Evolutionary conservation across 2,329 filamentous ascomycete genomes (phyloP), one percentile per base, ranked within the genome.

Genomic region (Aspergillus sp.): DNA sequence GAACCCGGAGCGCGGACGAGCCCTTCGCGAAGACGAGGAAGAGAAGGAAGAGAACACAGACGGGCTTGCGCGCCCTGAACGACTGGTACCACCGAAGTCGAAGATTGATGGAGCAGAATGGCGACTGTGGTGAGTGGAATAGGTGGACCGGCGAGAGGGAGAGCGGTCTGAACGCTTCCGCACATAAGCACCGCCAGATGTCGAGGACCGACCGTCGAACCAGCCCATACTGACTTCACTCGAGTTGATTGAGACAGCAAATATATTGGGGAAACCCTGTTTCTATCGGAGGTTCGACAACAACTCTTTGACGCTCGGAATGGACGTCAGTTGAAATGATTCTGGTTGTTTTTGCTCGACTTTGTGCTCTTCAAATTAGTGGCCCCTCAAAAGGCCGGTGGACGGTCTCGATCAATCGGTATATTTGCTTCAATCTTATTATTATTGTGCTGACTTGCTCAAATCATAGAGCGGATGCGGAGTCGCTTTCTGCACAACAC

Each of bases 1-100:
- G 78, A 96, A 96, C 68, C 87, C 89, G 59, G 85, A 82, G 64
- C 93, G 89, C 2, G 93, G 90, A 3, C 81, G 78, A 17, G 90
- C 89, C 68, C 91, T 89, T 71, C 90, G 90, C 77, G 92, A 93
- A 71, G 89, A 86, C 11, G 83, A 85, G 1, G 81, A 88, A 7
- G 81, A 81, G 56, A 82, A 85, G 1, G 81, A 88, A 7, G 81
- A 81, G 57, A 82, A 81, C 67, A 81, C 82, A 74, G 74, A 77
- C 17, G 72, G 73, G 52, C 67, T 71, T 50, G 74, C 73, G 30
- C 71, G 68, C 36, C 73, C 69, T 24, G 65, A 63, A 26, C 66
- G 60, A 52, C 70, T 22, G 20, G 42, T 65, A 47, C 74, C 64
- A 36, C 74, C 70, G 49, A 76, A 66, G 57, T 75, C 78, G 64